Evolutionary conservation across 148 eudicot species (phyloP), one percentile per base, ranked within the genome.

Genomic region (Camellia sinensis): DNA sequence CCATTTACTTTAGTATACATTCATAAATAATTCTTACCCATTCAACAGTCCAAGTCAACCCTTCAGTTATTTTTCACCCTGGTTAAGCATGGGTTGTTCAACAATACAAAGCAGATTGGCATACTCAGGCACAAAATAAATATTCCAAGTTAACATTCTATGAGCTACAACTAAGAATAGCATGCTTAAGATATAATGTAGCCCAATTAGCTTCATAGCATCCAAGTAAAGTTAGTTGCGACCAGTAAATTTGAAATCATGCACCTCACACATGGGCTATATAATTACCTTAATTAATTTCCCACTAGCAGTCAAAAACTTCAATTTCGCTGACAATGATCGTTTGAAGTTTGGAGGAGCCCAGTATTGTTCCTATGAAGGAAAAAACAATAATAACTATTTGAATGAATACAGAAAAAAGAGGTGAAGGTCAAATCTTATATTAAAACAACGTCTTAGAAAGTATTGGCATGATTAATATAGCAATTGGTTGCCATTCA

Each of bases 291-390:
- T 93, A 67, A 92, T 82, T 63, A 96, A 91, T 84, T 92, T 92
- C 76, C 99, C 99, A 78, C 75, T 89, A 76, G 93, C 86, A 83
- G 94, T 89, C 86, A 96, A 81, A 83, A 84, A 92, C 87, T 93
- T 93, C 87, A 96, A 81, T 81, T 93, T 93, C 44, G 93, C 90
- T 52, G 98, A 93, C 67, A 96, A 79, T 45, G 91, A 87, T 76
- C 97, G 86, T 82, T 92, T 96, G 70, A 96, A 93, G 84, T 96
- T 96, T 81, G 97, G 90, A 83, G 97, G 99, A 61, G 98, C 93
- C 99, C 98, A 96, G 84, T 93, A 96, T 88, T 96, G 97, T 73
- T 96, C 99, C 99, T 96, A 80, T 81, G 87, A 41, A 82, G 48
- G 52, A 80, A 76, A 82, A 70, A 15, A 73, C 14, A 29, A 37